Evolutionary conservation across 73 alveolate species (phyloP), one percentile per base, ranked within the genome.

Genomic region (Symbiodinium pilosum): DNA sequence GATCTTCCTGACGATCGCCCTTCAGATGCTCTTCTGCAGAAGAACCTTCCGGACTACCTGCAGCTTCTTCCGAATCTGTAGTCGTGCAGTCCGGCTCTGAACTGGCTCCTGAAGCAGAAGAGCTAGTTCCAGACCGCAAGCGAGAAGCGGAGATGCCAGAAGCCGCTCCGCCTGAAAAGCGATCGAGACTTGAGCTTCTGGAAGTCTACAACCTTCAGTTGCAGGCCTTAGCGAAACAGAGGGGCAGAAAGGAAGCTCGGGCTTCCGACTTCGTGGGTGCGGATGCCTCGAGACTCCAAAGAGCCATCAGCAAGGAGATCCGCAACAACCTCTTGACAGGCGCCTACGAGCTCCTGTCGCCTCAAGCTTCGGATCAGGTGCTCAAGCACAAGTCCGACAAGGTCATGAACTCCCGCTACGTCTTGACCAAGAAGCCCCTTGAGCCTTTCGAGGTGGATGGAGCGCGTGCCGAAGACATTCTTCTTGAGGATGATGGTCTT

Each of bases 331-430:
- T 56, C 73, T 32, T 56, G 6, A 56, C 73, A 6, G 73, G 73
- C 0, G 93, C 93, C 44, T 85, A 85, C 93, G 32, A 43, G 38
- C 39, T 43, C 0, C 18, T 85, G 34, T 11, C 39, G 21, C 81
- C 64, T 4, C 83, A n/a, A 0, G 93, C 43, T 12, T 85, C 93
- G 1, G 47, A 40, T 0, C 30, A 42, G 16, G 81, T 85, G 16
- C 43, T 40, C 16, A 34, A 24, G 36, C 4, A 43, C 16, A 21
- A 43, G 21, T 26, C 40, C 36, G 83, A 47, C 34, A 85, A 47
- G 36, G 64, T 85, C 34, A 85, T 85, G 93, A 40, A 39, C n/a
- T 44, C 83, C 39, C 30, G 93, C 36, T 86, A 47, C n/a, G 93
- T 86, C 34, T 0, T 47, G 54, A 86, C 93, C 3, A 71, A 68